These are phyloP conservation scores for Phytopythium cucurbitacearum DNA, from an alignment of 352 stramenopile genomes.

Conservation along the genomic window DNA sequence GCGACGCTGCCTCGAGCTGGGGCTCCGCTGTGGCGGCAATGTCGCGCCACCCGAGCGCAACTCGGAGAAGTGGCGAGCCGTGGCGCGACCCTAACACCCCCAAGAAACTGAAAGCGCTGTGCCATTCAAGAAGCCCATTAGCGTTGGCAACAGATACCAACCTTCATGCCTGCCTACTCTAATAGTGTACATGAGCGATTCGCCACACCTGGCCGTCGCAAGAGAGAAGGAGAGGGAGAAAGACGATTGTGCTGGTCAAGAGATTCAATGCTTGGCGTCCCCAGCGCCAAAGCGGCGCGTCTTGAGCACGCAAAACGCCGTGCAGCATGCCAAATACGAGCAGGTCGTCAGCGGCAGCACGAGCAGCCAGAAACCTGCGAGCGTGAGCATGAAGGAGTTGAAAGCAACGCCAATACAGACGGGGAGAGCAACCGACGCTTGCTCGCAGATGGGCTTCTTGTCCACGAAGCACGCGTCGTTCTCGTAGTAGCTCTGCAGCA, in stretches of 20 bases:
- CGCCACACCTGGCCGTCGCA: too few relatives aligned
- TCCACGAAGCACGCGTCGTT: conserved; percentile 30
- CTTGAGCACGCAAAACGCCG: too few relatives aligned
- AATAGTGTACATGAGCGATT: too few relatives aligned
- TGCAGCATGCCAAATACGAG: too few relatives aligned
- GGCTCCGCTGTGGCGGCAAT: conserved; percentile 38
- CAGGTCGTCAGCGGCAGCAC: conserved; percentile 1
- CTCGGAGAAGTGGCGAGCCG: conserved; percentile 42
- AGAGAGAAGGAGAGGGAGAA: too few relatives aligned
- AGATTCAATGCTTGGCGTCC: too few relatives aligned
- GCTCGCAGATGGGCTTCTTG: conserved; percentile 27
- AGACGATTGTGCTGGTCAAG: too few relatives aligned
- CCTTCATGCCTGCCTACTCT: too few relatives aligned
- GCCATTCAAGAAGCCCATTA: conserved; percentile 1
- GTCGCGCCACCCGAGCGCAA: conserved; percentile 22
- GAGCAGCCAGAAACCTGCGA: conserved; percentile 21
- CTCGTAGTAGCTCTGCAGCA: conserved; percentile 66
- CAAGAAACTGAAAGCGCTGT: not conserved
- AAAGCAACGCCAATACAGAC: conserved; percentile 31
- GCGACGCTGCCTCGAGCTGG: conserved; percentile 50
- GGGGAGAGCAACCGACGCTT: conserved; percentile 19
- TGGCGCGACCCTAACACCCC: not conserved
- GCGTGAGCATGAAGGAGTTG: conserved; percentile 32
- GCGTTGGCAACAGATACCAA: too few relatives aligned
- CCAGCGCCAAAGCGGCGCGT: too few relatives aligned